Conservation (phyloP, 2,329 filamentous ascomycete genomes). For the Aureobasidium leucospermi region DNA sequence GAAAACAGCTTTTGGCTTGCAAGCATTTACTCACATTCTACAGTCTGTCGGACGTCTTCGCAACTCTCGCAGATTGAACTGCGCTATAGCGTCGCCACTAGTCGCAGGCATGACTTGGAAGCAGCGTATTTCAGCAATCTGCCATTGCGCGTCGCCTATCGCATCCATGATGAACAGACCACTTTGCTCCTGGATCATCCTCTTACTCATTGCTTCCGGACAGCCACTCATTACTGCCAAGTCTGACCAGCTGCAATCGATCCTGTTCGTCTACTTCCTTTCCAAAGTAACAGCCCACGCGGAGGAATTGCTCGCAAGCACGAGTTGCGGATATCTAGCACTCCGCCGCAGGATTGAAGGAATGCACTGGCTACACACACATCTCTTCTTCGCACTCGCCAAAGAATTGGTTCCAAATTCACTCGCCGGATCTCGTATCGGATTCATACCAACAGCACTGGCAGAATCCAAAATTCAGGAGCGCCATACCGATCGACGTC, state of each 20-base stretch:
- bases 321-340: slow-evolving; percentile 1
- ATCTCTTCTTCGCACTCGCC: neutral
- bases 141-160: neutral
- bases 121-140: slow-evolving; percentile 1
- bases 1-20: too few species aligned
- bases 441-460: slow-evolving; percentile 2
- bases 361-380: slow-evolving; percentile 1
- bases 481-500: neutral
- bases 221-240: neutral
- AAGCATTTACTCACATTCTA: neutral
- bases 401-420: slow-evolving; percentile 3
- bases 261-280: neutral
- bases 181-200: slow-evolving; percentile 7
- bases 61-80: slow-evolving; percentile 2
- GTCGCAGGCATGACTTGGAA: slow-evolving; percentile 2
- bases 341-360: neutral
- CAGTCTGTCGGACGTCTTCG: slow-evolving; percentile 4
- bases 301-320: slow-evolving; percentile 5
- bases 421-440: neutral
- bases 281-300: neutral
- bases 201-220: slow-evolving; percentile 2
- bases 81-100: neutral
- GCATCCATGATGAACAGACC: slow-evolving; percentile 11
- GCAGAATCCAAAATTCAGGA: slow-evolving; percentile 10
- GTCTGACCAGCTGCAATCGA: neutral